phyloP scores from a whole-genome alignment of 805 yeast genomes.

The Pichia deserticola region DNA sequence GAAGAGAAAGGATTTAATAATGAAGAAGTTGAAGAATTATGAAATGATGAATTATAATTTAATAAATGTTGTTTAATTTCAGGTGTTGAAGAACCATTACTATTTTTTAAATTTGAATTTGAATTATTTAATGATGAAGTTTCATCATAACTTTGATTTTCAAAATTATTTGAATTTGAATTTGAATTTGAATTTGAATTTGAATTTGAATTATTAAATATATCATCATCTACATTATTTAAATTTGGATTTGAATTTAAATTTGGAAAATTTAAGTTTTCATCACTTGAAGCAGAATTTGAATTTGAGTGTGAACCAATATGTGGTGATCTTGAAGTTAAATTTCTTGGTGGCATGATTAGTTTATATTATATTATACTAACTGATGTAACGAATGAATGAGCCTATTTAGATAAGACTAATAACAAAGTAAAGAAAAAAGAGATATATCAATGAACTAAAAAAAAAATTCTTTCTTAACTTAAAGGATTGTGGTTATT shows the following conservation, averaged over 20 bases:
- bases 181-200: slow-evolving; percentile 1
- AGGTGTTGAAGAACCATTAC: slow-evolving; percentile 10
- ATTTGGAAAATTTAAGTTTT: slow-evolving; percentile 6
- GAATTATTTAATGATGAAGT: slow-evolving; percentile 5
- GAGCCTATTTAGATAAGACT: too few species aligned
- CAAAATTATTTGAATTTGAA: slow-evolving; percentile 19
- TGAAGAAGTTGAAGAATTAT: slow-evolving; percentile 22
- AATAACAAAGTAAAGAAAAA: too few species aligned
- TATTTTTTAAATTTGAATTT: background rate
- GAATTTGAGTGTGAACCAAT: slow-evolving; percentile 17
- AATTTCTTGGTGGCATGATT: slow-evolving; percentile 27
- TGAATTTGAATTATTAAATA: slow-evolving; percentile 15
- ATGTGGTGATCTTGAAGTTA: slow-evolving; percentile 29
- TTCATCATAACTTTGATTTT: slow-evolving; percentile 21
- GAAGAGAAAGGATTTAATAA: slow-evolving; percentile 27
- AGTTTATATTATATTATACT: too few species aligned
- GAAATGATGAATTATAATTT: slow-evolving; percentile 19
- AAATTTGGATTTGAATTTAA: too few species aligned
- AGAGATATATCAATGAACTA: too few species aligned
- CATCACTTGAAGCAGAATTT: slow-evolving; percentile 21
- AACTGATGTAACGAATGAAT: too few species aligned
- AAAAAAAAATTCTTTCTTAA: too few species aligned
- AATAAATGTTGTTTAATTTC: slow-evolving; percentile 18
- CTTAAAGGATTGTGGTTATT: too few species aligned
- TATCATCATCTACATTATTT: slow-evolving; percentile 10